phyloP scores from a whole-genome alignment of 768 basidiomycete genomes.

The Lactarius sp. region DNA sequence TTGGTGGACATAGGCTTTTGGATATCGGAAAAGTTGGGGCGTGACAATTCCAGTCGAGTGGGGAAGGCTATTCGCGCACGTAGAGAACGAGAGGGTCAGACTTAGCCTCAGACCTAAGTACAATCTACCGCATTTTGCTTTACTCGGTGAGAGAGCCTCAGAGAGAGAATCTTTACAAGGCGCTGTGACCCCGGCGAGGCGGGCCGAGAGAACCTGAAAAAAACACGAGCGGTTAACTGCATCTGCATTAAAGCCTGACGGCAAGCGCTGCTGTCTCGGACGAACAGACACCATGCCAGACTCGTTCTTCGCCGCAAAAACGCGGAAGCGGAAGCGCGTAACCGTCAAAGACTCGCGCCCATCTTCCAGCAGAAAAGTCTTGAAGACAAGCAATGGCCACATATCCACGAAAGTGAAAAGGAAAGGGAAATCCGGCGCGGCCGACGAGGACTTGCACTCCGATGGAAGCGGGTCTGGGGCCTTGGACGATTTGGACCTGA shows the following conservation, averaged over 20 bases:
- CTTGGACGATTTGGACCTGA: conserved; percentile 74
- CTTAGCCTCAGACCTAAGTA: neutral
- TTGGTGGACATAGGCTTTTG: conserved; percentile 77
- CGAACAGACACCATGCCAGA: conserved; percentile 58
- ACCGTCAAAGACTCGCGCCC: conserved; percentile 34
- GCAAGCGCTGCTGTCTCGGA: neutral
- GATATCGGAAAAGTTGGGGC: conserved; percentile 65
- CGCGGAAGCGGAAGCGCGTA: conserved; percentile 57
- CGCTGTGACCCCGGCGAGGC: no score
- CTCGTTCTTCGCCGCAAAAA: conserved; percentile 70
- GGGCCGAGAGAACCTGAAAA: neutral
- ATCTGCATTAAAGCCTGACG: neutral
- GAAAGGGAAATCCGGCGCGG: conserved; percentile 27
- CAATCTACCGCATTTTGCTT: no score
- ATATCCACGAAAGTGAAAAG: conserved; percentile 20
- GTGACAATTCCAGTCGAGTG: conserved; percentile 69
- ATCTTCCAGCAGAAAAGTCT: conserved; percentile 29
- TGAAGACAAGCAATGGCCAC: conserved; percentile 30
- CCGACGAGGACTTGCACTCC: conserved; percentile 64
- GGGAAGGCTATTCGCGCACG: conserved; percentile 65
- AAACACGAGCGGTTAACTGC: neutral
- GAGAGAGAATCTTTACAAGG: neutral
- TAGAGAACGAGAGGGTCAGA: conserved; percentile 35
- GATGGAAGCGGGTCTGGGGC: conserved; percentile 46
- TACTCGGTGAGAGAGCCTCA: neutral